A percentile compares a stretch with the other conserved stretches of the same genome.
Conservation (phyloP, 1,284 basidiomycete species). For the Rhodotorula mucilaginosa region DNA sequence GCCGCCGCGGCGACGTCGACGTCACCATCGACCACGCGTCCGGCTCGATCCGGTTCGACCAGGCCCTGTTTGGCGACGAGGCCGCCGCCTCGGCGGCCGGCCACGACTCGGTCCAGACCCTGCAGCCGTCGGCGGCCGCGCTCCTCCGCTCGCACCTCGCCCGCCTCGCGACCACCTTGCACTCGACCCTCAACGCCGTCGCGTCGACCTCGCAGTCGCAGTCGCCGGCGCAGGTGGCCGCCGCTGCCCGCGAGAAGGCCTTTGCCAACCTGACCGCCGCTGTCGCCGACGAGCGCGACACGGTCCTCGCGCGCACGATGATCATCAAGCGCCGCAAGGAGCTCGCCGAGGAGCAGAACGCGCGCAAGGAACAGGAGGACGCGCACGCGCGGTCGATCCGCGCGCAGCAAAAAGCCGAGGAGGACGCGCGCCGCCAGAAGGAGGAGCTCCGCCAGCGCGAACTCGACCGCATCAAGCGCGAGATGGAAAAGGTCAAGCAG, state of each 20-base stretch:
- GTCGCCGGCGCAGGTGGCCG: constrained; percentile 41
- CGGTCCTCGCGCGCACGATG: constrained; percentile 69
- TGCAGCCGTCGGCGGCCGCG: constrained; percentile 69
- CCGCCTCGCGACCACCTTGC: constrained; percentile 68
- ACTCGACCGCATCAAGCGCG: constrained; percentile 71
- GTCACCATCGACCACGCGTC: constrained; percentile 87
- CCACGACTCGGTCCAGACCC: constrained; percentile 51
- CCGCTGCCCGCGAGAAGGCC: constrained; percentile 63
- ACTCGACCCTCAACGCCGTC: constrained; percentile 63
- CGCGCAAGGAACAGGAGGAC: constrained; percentile 87
- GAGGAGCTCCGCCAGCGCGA: constrained; percentile 73
- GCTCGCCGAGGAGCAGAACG: constrained; percentile 78
- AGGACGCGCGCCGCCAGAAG: constrained; percentile 63
- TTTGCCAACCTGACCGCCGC: constrained; percentile 50
- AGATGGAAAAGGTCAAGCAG: constrained; percentile 80
- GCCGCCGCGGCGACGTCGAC: constrained; percentile 80
- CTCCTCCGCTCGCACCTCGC: constrained; percentile 73
- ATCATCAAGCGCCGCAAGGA: constrained; percentile 84
- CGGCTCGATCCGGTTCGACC: constrained; percentile 81
- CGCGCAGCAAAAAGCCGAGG: constrained; percentile 67
- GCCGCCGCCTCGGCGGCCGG: constrained; percentile 49
- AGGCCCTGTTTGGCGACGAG: constrained; percentile 58
- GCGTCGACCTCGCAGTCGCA: constrained; percentile 25
- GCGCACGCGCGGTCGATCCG: constrained; percentile 73
- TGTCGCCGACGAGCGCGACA: constrained; percentile 65